phyloP scores from a whole-genome alignment of 2,329 filamentous ascomycete genomes.

The Phyllosticta ampelicida region DNA sequence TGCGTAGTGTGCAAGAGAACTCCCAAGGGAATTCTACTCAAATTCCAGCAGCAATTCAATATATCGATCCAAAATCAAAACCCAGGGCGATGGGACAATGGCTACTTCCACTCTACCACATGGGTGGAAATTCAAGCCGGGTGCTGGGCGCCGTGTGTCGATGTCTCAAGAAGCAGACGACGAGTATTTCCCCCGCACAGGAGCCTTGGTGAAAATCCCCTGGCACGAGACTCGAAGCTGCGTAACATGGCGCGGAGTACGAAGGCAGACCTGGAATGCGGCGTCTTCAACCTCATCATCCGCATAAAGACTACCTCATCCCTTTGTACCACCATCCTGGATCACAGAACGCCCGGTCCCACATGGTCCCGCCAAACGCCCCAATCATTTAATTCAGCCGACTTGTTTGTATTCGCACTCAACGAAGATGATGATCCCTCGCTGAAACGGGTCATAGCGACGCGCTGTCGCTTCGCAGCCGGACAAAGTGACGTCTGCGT shows the following conservation, averaged over 20 bases:
- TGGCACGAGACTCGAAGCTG: neutral
- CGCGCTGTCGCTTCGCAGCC: neutral
- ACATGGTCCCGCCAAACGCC: neutral
- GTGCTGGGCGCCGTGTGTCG: neutral
- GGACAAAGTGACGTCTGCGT: neutral
- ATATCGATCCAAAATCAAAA: neutral
- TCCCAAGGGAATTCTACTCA: neutral
- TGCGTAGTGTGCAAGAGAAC: neutral
- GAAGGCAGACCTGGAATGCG: neutral
- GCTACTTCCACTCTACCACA: neutral
- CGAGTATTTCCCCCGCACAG: neutral
- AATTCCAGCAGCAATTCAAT: neutral
- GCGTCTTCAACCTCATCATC: neutral
- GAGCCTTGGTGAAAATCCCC: neutral
- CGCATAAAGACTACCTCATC: neutral
- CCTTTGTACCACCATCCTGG: neutral
- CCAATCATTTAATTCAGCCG: neutral
- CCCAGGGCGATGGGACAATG: neutral
- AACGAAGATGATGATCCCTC: neutral
- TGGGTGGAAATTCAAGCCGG: neutral
- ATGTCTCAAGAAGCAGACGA: neutral
- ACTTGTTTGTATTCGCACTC: neutral
- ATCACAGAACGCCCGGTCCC: neutral
- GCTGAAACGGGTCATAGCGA: neutral
- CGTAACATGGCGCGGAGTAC: neutral